phyloP scores from a whole-genome alignment of 2,329 filamentous ascomycete genomes.

The Meredithiella fracta region DNA sequence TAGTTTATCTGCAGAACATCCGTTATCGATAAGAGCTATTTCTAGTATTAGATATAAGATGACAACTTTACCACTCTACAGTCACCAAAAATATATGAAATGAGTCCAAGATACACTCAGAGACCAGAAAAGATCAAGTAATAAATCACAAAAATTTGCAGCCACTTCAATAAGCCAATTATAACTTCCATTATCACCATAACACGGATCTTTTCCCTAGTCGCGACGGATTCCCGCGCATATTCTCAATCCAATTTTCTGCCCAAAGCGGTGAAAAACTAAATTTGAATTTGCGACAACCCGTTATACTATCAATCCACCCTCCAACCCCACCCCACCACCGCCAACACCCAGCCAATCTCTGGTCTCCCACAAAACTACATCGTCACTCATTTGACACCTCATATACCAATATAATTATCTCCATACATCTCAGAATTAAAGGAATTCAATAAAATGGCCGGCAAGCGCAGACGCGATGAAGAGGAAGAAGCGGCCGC shows the following conservation, averaged over 20 bases:
- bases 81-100: too few species aligned
- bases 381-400: background rate
- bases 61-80: background rate
- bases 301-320: too few species aligned
- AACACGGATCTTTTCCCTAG: too few species aligned
- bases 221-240: background rate
- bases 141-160: too few species aligned
- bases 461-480: constrained; percentile 14
- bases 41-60: too few species aligned
- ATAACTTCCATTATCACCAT: too few species aligned
- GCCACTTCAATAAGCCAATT: too few species aligned
- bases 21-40: too few species aligned
- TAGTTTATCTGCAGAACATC: too few species aligned
- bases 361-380: background rate
- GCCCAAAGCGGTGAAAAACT: constrained; percentile 13
- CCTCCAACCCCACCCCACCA: background rate
- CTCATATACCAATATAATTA: too few species aligned
- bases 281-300: constrained; percentile 12
- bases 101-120: too few species aligned
- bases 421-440: background rate
- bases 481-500: constrained; percentile 17
- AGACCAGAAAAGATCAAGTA: too few species aligned
- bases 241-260: constrained; percentile 2
- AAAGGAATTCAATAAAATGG: constrained; percentile 4
- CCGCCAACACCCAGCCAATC: background rate